Conservation (phyloP, 2,329 filamentous ascomycete species). For the Alternaria sp. region DNA sequence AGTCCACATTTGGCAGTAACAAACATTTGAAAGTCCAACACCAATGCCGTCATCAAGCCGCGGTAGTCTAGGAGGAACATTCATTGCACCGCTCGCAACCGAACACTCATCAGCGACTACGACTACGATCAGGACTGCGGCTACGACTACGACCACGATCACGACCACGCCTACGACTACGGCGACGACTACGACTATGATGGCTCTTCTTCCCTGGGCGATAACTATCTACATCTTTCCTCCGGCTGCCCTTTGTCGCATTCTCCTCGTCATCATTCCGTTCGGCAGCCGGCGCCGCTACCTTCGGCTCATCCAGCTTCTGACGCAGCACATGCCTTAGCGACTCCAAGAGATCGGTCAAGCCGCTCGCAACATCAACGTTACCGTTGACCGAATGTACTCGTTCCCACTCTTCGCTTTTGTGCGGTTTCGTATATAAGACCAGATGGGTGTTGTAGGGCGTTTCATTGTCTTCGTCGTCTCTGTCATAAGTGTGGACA, state of each 20-base stretch:
- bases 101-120: background rate
- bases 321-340: too few relatives aligned
- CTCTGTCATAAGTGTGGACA: background rate
- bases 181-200: background rate
- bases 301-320: too few relatives aligned
- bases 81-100: background rate
- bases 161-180: too few relatives aligned
- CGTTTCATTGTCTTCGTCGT: background rate
- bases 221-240: background rate
- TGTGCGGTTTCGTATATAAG: too few relatives aligned
- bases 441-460: background rate
- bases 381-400: background rate
- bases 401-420: background rate
- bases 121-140: too few relatives aligned
- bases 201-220: background rate
- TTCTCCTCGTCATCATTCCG: background rate
- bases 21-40: background rate
- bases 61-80: accelerated
- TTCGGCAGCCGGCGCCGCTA: too few relatives aligned
- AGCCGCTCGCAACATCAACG: background rate
- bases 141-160: too few relatives aligned
- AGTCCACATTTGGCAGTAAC: background rate
- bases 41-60: background rate
- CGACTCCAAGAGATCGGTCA: background rate
- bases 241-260: background rate